These are phyloP conservation scores for Globisporangium sylvaticum DNA, from an alignment of 352 stramenopile species.

Conservation along the genomic window DNA sequence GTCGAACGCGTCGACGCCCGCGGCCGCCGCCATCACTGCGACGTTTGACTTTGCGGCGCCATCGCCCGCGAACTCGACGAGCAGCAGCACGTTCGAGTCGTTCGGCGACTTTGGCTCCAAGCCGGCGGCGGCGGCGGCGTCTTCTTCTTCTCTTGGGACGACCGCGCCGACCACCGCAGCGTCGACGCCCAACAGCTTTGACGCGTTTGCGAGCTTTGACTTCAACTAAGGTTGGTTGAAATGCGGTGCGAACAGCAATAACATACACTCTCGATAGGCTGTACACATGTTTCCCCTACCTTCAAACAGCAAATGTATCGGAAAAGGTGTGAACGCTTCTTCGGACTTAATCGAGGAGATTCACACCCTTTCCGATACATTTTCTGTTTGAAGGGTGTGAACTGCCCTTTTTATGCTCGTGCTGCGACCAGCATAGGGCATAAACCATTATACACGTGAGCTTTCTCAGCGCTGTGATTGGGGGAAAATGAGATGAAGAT, in stretches of 20 bases:
- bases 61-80: constrained; percentile 12
- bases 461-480: too few relatives aligned
- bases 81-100: constrained; percentile 19
- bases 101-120: constrained; percentile 24
- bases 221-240: constrained; percentile 10
- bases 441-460: too few relatives aligned
- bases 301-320: too few relatives aligned
- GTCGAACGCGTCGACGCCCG: constrained; percentile 2
- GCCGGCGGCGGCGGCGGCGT: not conserved
- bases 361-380: too few relatives aligned
- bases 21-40: not conserved
- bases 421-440: too few relatives aligned
- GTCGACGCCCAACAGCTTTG: constrained; percentile 11
- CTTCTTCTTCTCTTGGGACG: not conserved
- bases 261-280: too few relatives aligned
- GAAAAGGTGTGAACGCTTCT: too few relatives aligned
- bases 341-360: too few relatives aligned
- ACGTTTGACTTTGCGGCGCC: not conserved
- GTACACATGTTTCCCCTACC: too few relatives aligned
- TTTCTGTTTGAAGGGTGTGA: too few relatives aligned
- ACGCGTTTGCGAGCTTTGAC: constrained; percentile 18
- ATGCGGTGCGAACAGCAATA: not conserved
- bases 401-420: too few relatives aligned
- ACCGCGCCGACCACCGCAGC: not conserved
- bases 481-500: too few relatives aligned